Percentiles rank a stretch among this genome's conserved stretches.
phyloP scores from a whole-genome alignment of 108 stramenopile species.

The Heterococcus sp. region DNA sequence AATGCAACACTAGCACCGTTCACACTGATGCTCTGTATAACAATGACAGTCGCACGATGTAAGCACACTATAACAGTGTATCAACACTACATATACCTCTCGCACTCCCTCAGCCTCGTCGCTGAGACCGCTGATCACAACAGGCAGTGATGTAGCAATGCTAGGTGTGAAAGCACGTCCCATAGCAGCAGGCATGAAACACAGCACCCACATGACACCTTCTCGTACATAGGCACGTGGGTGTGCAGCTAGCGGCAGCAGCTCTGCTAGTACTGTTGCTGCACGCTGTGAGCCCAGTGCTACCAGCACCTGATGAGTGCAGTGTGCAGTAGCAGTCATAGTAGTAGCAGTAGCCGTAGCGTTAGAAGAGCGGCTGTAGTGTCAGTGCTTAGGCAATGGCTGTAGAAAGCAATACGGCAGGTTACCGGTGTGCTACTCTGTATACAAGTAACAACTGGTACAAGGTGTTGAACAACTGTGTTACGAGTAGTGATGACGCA shows the following conservation, averaged over 20 bases:
- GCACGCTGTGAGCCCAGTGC: constrained; percentile 63
- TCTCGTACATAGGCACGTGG: constrained; percentile 84
- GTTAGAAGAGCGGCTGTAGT: too few species aligned
- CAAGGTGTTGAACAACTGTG: neutral
- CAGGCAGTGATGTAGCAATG: constrained; percentile 80
- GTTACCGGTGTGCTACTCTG: too few species aligned
- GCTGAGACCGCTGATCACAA: constrained; percentile 85
- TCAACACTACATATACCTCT: too few species aligned
- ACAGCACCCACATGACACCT: constrained; percentile 97
- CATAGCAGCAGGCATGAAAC: constrained; percentile 90
- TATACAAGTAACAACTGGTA: too few species aligned
- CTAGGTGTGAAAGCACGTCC: constrained; percentile 70
- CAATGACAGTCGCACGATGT: too few species aligned
- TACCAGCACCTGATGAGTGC: constrained; percentile 68
- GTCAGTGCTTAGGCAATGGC: too few species aligned
- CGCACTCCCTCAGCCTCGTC: constrained; percentile 89
- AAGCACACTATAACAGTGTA: too few species aligned
- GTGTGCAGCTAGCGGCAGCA: constrained; percentile 78
- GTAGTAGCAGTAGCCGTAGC: too few species aligned
- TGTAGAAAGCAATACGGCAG: too few species aligned
- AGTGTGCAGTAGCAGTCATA: too few species aligned
- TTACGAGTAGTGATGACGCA: neutral
- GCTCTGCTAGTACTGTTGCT: constrained; percentile 69
- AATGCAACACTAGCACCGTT: too few species aligned
- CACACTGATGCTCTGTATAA: too few species aligned